phyloP scores from a whole-genome alignment of 352 stramenopile species.

The Pythium dissimile region DNA sequence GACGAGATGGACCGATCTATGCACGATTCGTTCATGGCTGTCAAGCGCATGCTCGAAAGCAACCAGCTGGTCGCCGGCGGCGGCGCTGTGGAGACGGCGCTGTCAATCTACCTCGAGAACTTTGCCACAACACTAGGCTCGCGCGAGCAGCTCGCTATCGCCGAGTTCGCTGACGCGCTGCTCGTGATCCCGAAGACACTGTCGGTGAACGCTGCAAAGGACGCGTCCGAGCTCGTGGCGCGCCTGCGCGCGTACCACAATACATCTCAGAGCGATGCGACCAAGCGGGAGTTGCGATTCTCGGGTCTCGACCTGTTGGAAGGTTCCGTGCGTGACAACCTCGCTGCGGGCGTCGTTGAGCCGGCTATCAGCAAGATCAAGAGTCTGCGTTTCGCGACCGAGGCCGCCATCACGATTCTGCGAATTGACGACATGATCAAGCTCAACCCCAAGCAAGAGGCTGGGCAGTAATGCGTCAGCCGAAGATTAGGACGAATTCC shows the following conservation, averaged over 20 bases:
- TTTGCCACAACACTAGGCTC: slow-evolving; percentile 96
- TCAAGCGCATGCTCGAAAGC: slow-evolving; percentile 99
- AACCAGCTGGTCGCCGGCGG: slow-evolving; percentile 98
- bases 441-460: slow-evolving; percentile 89
- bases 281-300: slow-evolving; percentile 80
- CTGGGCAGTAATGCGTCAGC: slow-evolving; percentile 49
- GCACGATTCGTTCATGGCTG: slow-evolving; percentile 98
- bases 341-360: slow-evolving; percentile 97
- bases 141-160: slow-evolving; percentile 98
- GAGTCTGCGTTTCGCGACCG: slow-evolving; percentile 98
- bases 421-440: slow-evolving; percentile 99
- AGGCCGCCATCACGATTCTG: slow-evolving; percentile 99
- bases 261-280: slow-evolving; percentile 88
- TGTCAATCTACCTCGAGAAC: slow-evolving; percentile 98
- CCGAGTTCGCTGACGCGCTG: slow-evolving; percentile 98
- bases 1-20: slow-evolving; percentile 99
- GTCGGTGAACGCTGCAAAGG: slow-evolving; percentile 98
- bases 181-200: slow-evolving; percentile 99
- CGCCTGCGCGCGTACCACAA: slow-evolving; percentile 96
- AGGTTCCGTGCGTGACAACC: slow-evolving; percentile 95
- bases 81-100: slow-evolving; percentile 96
- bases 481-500: slow-evolving; percentile 15
- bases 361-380: slow-evolving; percentile 99
- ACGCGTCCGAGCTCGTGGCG: slow-evolving; percentile 98
- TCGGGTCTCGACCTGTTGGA: slow-evolving; percentile 96